A percentile compares a stretch with the other conserved stretches of the same genome.
Evolutionary conservation across 768 basidiomycete species (phyloP).

Genomic region (Mycena galericulata): DNA sequence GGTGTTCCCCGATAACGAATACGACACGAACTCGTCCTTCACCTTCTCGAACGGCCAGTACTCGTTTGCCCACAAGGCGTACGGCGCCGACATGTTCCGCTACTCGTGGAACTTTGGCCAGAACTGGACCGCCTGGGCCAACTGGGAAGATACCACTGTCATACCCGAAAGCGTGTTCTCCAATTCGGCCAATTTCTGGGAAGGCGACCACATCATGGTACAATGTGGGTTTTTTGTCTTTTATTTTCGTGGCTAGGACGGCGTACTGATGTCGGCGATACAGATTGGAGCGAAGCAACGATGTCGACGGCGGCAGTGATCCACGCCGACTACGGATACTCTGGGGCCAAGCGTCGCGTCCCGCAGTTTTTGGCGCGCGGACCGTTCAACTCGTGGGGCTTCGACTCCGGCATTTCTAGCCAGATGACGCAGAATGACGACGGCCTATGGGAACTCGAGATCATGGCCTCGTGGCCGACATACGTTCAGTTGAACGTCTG

Average conservation of each 20-base stretch:
- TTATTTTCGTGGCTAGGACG: background rate
- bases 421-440: constrained; percentile 74
- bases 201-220: constrained; percentile 86
- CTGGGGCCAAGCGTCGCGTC: constrained; percentile 72
- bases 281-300: constrained; percentile 84
- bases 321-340: constrained; percentile 81
- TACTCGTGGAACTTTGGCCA: constrained; percentile 90
- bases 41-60: constrained; percentile 71
- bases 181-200: constrained; percentile 72
- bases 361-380: constrained; percentile 92
- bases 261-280: background rate
- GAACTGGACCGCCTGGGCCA: constrained; percentile 85
- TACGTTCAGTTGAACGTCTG: constrained; percentile 92
- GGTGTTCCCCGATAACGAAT: constrained; percentile 89
- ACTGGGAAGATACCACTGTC: constrained; percentile 80
- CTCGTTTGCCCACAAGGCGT: constrained; percentile 83
- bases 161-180: constrained; percentile 72
- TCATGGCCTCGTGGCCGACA: constrained; percentile 92
- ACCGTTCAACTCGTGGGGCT: constrained; percentile 93
- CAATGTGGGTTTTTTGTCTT: constrained; percentile 72
- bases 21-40: constrained; percentile 69
- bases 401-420: constrained; percentile 82
- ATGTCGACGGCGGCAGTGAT: constrained; percentile 73
- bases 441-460: constrained; percentile 85
- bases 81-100: constrained; percentile 88